These are phyloP conservation scores for Apiotrichum montevideense DNA, from an alignment of 1,284 basidiomycete species.

Conservation along the genomic window DNA sequence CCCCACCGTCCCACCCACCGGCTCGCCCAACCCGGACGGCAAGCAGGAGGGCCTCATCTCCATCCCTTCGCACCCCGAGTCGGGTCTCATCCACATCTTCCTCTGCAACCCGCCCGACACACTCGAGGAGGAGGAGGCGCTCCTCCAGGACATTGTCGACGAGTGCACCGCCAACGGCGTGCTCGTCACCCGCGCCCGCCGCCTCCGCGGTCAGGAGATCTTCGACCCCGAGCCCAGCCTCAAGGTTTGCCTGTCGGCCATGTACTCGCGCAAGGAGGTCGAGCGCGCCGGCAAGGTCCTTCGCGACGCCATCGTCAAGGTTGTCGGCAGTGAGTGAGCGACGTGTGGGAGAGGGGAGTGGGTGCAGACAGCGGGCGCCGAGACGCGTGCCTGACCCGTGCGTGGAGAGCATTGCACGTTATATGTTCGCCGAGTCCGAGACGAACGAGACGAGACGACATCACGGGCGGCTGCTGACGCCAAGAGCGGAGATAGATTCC, in stretches of 20 bases:
- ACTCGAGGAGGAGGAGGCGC: conserved; percentile 63
- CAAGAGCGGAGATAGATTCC: too few species aligned
- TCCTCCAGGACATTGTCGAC: conserved; percentile 83
- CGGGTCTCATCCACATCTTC: conserved; percentile 81
- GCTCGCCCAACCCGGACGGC: conserved; percentile 1
- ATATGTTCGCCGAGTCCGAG: too few species aligned
- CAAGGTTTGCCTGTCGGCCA: conserved; percentile 70
- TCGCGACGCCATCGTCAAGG: conserved; percentile 68
- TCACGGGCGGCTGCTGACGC: too few species aligned
- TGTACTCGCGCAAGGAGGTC: conserved; percentile 77
- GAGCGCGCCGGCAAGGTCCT: conserved; percentile 77
- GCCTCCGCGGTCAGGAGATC: conserved; percentile 73
- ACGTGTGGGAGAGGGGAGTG: too few species aligned
- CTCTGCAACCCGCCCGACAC: conserved; percentile 51
- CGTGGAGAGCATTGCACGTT: too few species aligned
- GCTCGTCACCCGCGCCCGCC: conserved; percentile 71
- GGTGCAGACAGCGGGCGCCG: too few species aligned
- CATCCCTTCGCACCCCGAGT: conserved; percentile 76
- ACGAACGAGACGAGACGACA: too few species aligned
- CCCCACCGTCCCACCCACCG: neutral
- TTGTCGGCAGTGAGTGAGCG: conserved; percentile 36
- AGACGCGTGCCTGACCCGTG: too few species aligned
- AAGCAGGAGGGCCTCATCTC: conserved; percentile 60
- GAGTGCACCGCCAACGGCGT: conserved; percentile 71
- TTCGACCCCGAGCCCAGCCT: conserved; percentile 80